Evolutionary conservation across 441 rosid species (phyloP).

Genomic region (Adansonia madagascariensis): DNA sequence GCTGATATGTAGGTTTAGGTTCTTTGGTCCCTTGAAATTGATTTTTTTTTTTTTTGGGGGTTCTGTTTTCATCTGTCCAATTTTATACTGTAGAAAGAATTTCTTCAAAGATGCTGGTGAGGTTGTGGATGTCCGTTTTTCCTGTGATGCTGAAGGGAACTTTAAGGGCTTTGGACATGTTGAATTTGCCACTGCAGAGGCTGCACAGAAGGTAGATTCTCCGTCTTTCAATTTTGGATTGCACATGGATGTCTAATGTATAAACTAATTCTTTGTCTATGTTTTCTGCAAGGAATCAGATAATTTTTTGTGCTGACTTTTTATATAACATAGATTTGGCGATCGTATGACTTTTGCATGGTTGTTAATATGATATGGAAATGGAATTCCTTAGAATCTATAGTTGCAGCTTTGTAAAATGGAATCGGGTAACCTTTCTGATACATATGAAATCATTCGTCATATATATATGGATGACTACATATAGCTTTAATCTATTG

Average conservation of each 20-base stretch:
- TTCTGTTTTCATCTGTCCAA: background rate
- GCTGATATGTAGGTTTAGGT: constrained; percentile 63
- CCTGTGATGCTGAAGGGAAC: constrained; percentile 51
- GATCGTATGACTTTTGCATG: background rate
- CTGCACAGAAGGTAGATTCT: constrained; percentile 59
- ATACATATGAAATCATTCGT: too few species aligned
- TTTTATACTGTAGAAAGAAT: constrained; percentile 46
- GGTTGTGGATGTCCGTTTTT: constrained; percentile 68
- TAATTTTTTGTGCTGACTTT: background rate
- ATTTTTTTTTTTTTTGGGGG: background rate
- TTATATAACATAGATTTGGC: background rate
- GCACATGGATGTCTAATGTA: background rate
- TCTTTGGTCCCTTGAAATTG: background rate
- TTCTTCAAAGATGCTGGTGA: constrained; percentile 78
- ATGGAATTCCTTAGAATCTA: too few species aligned
- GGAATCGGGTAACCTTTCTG: too few species aligned
- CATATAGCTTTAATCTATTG: too few species aligned
- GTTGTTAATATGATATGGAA: background rate
- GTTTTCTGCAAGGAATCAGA: background rate
- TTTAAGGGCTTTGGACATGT: constrained; percentile 82
- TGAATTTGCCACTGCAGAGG: constrained; percentile 72
- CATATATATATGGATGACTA: too few species aligned
- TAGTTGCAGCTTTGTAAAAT: too few species aligned
- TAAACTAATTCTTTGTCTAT: background rate
- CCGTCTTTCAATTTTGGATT: background rate